Percentiles rank a stretch among this genome's conserved stretches.
These are phyloP conservation scores for Geosmithia flava DNA, from an alignment of 2,329 filamentous ascomycete genomes.

Conservation along the genomic window DNA sequence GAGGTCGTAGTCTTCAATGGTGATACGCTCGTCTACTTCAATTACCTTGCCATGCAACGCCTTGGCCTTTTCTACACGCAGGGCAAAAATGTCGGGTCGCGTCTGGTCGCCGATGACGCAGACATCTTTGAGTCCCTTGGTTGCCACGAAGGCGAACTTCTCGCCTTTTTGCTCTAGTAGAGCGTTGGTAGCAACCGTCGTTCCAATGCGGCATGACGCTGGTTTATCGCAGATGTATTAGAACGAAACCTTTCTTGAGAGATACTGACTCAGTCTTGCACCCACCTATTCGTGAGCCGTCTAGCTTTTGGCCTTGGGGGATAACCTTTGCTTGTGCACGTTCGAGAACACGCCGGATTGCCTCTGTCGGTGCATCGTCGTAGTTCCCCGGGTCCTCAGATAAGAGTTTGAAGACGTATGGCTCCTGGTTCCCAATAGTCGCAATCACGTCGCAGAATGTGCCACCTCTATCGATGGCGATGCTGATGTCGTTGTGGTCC, in stretches of 20 bases:
- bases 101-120: conserved; percentile 64
- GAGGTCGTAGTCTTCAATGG: conserved; percentile 60
- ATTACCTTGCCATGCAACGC: conserved; percentile 56
- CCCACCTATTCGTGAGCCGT: conserved; percentile 18
- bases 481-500: conserved; percentile 1
- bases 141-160: conserved; percentile 56
- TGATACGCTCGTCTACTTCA: conserved; percentile 61
- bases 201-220: conserved; percentile 64
- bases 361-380: conserved; percentile 58
- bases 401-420: conserved; percentile 61
- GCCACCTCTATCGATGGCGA: conserved; percentile 46
- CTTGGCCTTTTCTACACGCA: conserved; percentile 54
- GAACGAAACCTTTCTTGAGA: background rate
- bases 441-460: conserved; percentile 62
- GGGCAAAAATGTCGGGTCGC: conserved; percentile 59
- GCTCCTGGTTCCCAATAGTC: conserved; percentile 28
- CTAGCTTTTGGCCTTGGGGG: conserved; percentile 19
- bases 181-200: conserved; percentile 65
- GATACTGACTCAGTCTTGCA: too few relatives aligned
- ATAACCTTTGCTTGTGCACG: conserved; percentile 47
- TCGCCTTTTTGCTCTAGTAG: conserved; percentile 63
- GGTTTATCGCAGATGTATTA: conserved; percentile 16
- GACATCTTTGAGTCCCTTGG: conserved; percentile 55
- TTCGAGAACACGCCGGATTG: conserved; percentile 54
- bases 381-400: conserved; percentile 64